These are phyloP conservation scores for Coniosporium apollinis DNA, from an alignment of 495 filamentous ascomycete species.

Conservation along the genomic window DNA sequence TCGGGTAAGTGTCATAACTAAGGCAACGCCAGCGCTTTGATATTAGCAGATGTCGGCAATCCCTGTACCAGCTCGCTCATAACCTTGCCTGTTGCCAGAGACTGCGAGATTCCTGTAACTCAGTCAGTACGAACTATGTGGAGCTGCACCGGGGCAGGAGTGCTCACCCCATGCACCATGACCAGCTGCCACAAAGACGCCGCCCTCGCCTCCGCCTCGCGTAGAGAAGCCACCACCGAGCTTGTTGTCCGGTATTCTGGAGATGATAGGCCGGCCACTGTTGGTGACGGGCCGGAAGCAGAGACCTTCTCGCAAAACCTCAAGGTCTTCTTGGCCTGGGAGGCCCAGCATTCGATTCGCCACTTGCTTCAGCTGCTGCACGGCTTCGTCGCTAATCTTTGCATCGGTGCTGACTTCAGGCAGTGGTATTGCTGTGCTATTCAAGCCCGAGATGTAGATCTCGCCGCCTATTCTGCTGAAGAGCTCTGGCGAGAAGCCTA, in stretches of 20 bases:
- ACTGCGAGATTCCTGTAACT: conserved; percentile 17
- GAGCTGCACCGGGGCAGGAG: neutral
- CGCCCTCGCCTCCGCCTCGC: conserved; percentile 29
- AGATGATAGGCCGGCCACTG: conserved; percentile 44
- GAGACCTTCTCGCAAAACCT: conserved; percentile 45
- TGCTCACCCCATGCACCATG: conserved; percentile 35
- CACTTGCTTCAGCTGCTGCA: conserved; percentile 35
- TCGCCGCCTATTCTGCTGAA: conserved; percentile 48
- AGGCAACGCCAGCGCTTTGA: conserved; percentile 14
- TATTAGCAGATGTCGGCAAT: conserved; percentile 15
- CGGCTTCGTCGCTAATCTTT: conserved; percentile 25
- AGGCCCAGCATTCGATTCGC: conserved; percentile 39
- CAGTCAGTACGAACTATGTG: neutral
- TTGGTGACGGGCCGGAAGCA: conserved; percentile 58
- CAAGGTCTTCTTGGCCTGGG: conserved; percentile 30
- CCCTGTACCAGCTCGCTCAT: conserved; percentile 25
- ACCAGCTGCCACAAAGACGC: conserved; percentile 55
- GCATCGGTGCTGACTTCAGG: conserved; percentile 36
- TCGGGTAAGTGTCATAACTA: too few relatives aligned
- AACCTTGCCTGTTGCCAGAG: conserved; percentile 21
- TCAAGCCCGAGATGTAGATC: conserved; percentile 62
- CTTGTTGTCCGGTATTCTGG: conserved; percentile 33
- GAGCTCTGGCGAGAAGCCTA: conserved; percentile 53
- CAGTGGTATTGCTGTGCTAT: conserved; percentile 38
- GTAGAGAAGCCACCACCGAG: conserved; percentile 34